These are phyloP conservation scores for Linaria vulgaris DNA, from an alignment of 257 asterid species.

Conservation along the genomic window DNA sequence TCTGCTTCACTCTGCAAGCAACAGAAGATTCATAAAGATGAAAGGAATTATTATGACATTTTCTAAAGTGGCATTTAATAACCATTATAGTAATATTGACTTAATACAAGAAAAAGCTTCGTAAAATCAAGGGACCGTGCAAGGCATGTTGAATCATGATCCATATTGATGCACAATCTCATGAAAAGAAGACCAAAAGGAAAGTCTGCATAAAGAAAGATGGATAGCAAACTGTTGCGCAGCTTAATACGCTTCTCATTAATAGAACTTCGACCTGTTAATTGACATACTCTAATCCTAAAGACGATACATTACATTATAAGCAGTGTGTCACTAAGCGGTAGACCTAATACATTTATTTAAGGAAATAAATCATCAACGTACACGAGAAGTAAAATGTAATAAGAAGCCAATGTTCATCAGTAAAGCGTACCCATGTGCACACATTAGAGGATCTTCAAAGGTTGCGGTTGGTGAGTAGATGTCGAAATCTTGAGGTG, in stretches of 20 bases:
- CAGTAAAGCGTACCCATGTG: slow-evolving; percentile 58
- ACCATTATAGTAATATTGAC: no score
- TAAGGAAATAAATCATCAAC: neutral
- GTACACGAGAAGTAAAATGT: neutral
- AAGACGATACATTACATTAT: no score
- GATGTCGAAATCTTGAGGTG: slow-evolving; percentile 71
- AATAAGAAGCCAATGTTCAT: neutral
- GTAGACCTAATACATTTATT: no score
- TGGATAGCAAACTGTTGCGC: no score
- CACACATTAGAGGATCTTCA: slow-evolving; percentile 89
- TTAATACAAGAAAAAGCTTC: no score
- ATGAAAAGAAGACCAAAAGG: no score
- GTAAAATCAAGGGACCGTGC: no score
- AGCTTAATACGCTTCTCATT: neutral
- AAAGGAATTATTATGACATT: slow-evolving; percentile 16
- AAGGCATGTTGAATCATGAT: no score
- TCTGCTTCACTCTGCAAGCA: slow-evolving; percentile 73
- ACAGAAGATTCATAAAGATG: neutral
- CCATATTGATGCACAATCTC: no score
- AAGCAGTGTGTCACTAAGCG: neutral
- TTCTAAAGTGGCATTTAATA: neutral
- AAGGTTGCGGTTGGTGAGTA: slow-evolving; percentile 77
- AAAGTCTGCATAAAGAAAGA: no score
- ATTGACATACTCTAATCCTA: neutral
- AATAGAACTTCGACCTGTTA: neutral